These are phyloP conservation scores for Fusarium subtropicale DNA, from an alignment of 2,329 filamentous ascomycete genomes.

Conservation along the genomic window DNA sequence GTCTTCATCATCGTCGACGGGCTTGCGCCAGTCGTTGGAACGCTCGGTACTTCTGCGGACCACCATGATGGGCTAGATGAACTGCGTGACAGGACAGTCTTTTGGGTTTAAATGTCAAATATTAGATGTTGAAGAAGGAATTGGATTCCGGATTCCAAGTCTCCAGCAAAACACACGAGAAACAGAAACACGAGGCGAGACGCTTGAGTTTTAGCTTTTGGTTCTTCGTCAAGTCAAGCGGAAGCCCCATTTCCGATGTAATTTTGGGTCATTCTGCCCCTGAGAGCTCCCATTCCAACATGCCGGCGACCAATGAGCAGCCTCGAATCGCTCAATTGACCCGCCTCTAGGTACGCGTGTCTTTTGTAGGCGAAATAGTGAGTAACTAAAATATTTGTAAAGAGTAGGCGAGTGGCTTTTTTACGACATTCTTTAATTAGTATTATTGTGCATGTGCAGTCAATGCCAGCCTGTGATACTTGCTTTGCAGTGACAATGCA, in stretches of 20 bases:
- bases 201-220: constrained; percentile 20
- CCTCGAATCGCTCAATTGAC: constrained; percentile 8
- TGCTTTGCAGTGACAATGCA: not conserved
- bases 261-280: constrained; percentile 37
- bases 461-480: not conserved
- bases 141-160: not conserved
- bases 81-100: not conserved
- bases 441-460: not conserved
- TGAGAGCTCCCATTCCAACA: constrained; percentile 21
- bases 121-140: constrained; percentile 5
- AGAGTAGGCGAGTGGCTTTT: constrained; percentile 14
- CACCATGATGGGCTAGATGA: constrained; percentile 30
- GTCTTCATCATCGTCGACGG: constrained; percentile 45
- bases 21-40: constrained; percentile 42
- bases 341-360: constrained; percentile 31
- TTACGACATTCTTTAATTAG: not conserved
- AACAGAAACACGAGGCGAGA: constrained; percentile 12
- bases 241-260: constrained; percentile 25
- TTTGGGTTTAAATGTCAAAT: not conserved
- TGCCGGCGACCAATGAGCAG: constrained; percentile 12
- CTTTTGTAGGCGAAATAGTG: constrained; percentile 30
- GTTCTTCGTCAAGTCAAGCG: constrained; percentile 17
- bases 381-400: constrained; percentile 10
- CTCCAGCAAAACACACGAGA: not conserved
- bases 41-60: constrained; percentile 38